Evolutionary conservation across 2,329 filamentous ascomycete species (phyloP), one percentile per base, ranked within the genome.

Genomic region (Talaromyces verruculosus): DNA sequence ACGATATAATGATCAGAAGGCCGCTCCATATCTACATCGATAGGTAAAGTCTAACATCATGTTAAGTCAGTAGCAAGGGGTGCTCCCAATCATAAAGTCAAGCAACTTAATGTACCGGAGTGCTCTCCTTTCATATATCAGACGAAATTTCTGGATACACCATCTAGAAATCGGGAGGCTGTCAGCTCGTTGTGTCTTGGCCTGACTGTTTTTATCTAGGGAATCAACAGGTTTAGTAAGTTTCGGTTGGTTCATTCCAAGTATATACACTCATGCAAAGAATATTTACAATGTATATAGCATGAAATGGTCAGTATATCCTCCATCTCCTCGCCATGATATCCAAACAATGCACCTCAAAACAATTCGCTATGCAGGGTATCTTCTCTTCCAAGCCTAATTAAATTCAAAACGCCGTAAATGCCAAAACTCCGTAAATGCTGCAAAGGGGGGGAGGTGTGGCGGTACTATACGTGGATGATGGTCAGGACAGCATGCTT

Each of bases 271-370:
- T 60, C 37, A 19, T 60, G 57, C 57, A 60, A 60, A 55, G 30
- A 39, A 43, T 60, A 60, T 60, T 60, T 60, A 60, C 57, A 60
- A 45, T 60, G 39, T 13, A 60, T 60, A 60, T 45, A 60, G 37
- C 33, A 45, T 60, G 37, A 33, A 60, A 60, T 60, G 37, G 39
- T 45, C 30, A 43, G 39, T 60, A 60, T 28, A 28, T 60, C 13
- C 39, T 5, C 37, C 55, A 59, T 39, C 22, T 37, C 11, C 22
- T 17, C 47, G 7, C 25, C 13, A 51, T 25, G 13, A 60, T 30
- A 28, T 45, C 57, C 37, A 60, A 5, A n/a, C 37, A 60, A 60
- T 30, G 28, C 37, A 43, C 6, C 37, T 8, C 3, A 10, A 45
- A 28, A 30, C 33, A 30, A 45, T 33, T 60, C 57, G 57, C 57